phyloP scores from a whole-genome alignment of 2,329 filamentous ascomycete genomes.

The Aspergillus sp. region DNA sequence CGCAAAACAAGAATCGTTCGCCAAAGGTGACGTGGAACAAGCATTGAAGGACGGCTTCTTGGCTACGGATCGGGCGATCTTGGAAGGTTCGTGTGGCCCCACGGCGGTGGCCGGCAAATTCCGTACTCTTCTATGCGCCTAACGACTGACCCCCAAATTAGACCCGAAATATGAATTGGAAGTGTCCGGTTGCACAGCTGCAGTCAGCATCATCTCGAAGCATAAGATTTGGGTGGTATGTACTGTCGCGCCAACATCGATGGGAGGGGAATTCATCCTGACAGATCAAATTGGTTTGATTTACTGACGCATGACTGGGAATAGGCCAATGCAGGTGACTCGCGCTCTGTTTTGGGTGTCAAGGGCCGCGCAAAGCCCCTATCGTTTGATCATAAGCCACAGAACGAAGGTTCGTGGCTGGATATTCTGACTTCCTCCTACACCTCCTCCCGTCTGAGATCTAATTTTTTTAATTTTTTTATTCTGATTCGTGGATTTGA shows the following conservation, averaged over 20 bases:
- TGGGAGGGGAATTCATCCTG: not conserved
- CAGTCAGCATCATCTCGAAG: constrained; percentile 77
- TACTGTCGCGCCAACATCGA: constrained; percentile 21
- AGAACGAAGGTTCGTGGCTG: constrained; percentile 70
- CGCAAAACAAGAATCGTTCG: constrained; percentile 88
- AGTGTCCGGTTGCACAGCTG: constrained; percentile 94
- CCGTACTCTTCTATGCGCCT: not conserved
- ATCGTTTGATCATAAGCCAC: constrained; percentile 98
- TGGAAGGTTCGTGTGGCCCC: constrained; percentile 62
- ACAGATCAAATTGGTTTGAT: constrained; percentile 4
- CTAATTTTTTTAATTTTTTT: not conserved
- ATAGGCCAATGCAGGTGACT: constrained; percentile 95
- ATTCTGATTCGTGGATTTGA: not conserved
- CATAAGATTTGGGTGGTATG: constrained; percentile 93
- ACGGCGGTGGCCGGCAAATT: not conserved
- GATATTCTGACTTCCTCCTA: not conserved
- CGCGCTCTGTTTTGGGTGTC: constrained; percentile 85
- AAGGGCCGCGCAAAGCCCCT: constrained; percentile 96
- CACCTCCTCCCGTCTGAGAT: too few relatives aligned
- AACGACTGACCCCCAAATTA: constrained; percentile 34
- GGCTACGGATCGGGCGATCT: constrained; percentile 88
- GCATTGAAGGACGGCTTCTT: constrained; percentile 95
- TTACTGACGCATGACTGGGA: constrained; percentile 18
- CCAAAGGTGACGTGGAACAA: constrained; percentile 84
- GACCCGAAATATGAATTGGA: constrained; percentile 97